Percentiles rank a stretch among this genome's conserved stretches.
Evolutionary conservation across 306 rosid genomes (phyloP).

Genomic region (Hippophae gyantsensis): DNA sequence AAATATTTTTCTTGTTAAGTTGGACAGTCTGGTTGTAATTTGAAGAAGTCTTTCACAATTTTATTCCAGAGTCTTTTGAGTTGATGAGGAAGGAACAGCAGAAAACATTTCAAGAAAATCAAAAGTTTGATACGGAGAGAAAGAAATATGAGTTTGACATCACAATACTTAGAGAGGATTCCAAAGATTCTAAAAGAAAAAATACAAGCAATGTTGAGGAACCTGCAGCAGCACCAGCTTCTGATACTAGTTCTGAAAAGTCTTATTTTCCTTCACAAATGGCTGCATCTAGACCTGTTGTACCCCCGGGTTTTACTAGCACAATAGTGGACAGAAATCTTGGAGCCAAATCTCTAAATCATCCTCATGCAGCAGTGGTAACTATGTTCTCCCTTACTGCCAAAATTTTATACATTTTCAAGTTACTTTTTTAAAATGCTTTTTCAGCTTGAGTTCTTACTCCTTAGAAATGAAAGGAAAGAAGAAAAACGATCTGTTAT

Average conservation of each 20-base stretch:
- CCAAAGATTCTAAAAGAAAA: slow-evolving; percentile 39
- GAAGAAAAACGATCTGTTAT: no score
- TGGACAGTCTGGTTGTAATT: slow-evolving; percentile 5
- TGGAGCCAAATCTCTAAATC: slow-evolving; percentile 37
- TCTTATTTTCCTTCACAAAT: slow-evolving; percentile 39
- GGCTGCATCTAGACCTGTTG: slow-evolving; percentile 74
- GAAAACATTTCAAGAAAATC: slow-evolving; percentile 60
- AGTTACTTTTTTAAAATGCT: background rate
- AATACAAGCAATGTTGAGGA: slow-evolving; percentile 41
- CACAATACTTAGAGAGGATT: slow-evolving; percentile 35
- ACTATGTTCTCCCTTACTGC: background rate
- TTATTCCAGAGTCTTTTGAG: slow-evolving; percentile 69
- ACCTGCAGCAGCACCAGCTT: slow-evolving; percentile 23
- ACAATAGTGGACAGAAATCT: slow-evolving; percentile 42
- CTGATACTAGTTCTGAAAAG: slow-evolving; percentile 50
- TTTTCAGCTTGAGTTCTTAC: no score
- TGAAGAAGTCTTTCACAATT: slow-evolving; percentile 16
- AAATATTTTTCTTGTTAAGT: slow-evolving; percentile 14
- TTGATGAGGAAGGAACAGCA: slow-evolving; percentile 94
- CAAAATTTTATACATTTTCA: background rate
- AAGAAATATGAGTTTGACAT: slow-evolving; percentile 46
- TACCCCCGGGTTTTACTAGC: slow-evolving; percentile 86
- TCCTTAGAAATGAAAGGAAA: no score
- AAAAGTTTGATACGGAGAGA: slow-evolving; percentile 49
- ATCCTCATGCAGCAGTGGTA: slow-evolving; percentile 51